phyloP scores from a whole-genome alignment of 1,284 basidiomycete genomes.

The Puccinia sorghi region DNA sequence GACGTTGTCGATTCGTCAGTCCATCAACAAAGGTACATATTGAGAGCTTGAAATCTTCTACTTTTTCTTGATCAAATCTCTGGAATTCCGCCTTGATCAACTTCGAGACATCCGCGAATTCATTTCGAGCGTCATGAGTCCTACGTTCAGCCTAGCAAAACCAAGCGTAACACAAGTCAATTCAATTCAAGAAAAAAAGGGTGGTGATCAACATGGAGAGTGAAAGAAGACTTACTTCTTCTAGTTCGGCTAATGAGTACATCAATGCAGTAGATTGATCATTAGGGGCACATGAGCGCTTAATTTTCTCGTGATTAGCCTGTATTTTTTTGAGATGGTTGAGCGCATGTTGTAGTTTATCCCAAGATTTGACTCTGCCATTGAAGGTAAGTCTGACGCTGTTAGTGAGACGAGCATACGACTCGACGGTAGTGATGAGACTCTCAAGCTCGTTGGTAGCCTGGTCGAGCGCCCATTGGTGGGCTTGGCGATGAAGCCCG shows the following conservation, averaged over 20 bases:
- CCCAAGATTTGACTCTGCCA: conserved; percentile 48
- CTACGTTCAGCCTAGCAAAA: conserved; percentile 83
- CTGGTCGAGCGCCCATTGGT: conserved; percentile 55
- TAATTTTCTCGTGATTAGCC: conserved; percentile 43
- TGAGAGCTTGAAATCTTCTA: conserved; percentile 80
- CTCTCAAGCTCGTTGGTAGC: conserved; percentile 56
- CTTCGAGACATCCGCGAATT: conserved; percentile 83
- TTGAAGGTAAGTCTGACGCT: conserved; percentile 39
- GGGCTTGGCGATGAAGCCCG: conserved; percentile 55
- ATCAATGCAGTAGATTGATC: conserved; percentile 42
- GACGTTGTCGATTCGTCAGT: conserved; percentile 77
- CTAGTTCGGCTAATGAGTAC: conserved; percentile 44
- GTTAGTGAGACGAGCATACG: conserved; percentile 52
- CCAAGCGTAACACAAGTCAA: neutral
- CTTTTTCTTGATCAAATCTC: conserved; percentile 88
- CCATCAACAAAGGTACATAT: conserved; percentile 76
- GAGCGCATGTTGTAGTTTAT: conserved; percentile 39
- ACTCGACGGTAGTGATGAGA: conserved; percentile 70
- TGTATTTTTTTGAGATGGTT: conserved; percentile 45
- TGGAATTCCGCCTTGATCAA: conserved; percentile 86
- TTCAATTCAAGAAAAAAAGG: neutral
- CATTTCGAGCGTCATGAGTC: conserved; percentile 74
- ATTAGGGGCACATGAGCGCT: conserved; percentile 25
- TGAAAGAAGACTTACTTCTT: conserved; percentile 13
- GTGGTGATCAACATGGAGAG: neutral